Evolutionary conservation across 2,329 filamentous ascomycete species (phyloP), one percentile per base, ranked within the genome.

Genomic region (Fusarium pseudonygamai): DNA sequence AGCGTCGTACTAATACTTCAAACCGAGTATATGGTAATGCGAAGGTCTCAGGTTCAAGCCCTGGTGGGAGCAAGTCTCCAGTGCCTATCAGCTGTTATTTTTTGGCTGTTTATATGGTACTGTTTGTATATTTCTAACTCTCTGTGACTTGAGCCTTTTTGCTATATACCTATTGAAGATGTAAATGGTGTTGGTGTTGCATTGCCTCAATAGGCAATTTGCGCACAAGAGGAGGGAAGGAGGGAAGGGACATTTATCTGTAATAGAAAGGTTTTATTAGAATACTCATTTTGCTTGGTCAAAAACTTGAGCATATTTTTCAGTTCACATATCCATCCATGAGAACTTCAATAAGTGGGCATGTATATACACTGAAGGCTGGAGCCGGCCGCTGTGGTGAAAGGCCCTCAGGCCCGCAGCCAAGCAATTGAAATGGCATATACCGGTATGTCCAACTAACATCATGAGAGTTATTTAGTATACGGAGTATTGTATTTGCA

Each of bases 1-100:
- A 77, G 75, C 75, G 72, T 77, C 75, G 75, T 77, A 77, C 75
- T 77, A 75, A 77, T 77, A 77, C 73, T 76, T 71, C 68, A 73
- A 26, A 59, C 69, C 55, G 69, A 71, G 73, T 67, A 66, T 60
- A 64, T 64, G 66, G 75, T 77, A 56, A 77, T 77, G 75, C 73
- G 75, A 67, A 75, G 75, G 75, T 76, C 75, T 75, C 75, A 77
- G 75, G 75, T 76, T 77, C 75, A 77, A 77, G 75, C 75, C 75
- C 75, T 77, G 73, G 73, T 73, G 75, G 75, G 75, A 77, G 75
- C 75, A 77, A 42, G 62, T 59, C 74, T 72, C 75, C 67, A 63
- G 22, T n/a, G 63, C 73, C 75, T 32, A 36, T 74, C 63, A 62
- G 40, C 55, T 62, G 22, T 59, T 34, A 4, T 52, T 60, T 72